Percentiles rank a stretch among this genome's conserved stretches.
Evolutionary conservation across 495 filamentous ascomycete genomes (phyloP).

Genomic region (Penicillium daleae): DNA sequence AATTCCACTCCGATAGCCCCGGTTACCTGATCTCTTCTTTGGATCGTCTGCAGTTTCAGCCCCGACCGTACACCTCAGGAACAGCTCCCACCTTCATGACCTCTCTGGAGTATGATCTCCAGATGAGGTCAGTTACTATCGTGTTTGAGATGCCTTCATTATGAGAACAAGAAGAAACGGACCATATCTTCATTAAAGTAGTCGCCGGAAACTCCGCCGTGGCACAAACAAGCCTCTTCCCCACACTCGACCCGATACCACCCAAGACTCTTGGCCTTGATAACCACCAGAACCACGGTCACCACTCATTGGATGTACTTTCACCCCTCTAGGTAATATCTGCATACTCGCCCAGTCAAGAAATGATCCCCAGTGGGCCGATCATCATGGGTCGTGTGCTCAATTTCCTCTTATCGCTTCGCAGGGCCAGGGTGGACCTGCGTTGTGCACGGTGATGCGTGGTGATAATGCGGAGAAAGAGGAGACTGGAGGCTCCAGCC

Average conservation of each 20-base stretch:
- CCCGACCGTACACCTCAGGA: background rate
- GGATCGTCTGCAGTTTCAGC: background rate
- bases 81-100: background rate
- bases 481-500: background rate
- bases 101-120: background rate
- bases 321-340: too few species aligned
- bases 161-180: too few species aligned
- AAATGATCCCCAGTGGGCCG: background rate
- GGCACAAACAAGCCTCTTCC: slow-evolving; percentile 1
- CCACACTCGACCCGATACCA: background rate
- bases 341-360: too few species aligned
- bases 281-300: background rate
- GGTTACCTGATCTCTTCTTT: background rate
- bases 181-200: too few species aligned
- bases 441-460: background rate
- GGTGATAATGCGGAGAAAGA: background rate
- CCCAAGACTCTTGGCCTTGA: background rate
- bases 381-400: background rate
- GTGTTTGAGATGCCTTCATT: background rate
- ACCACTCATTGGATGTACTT: background rate
- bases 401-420: background rate
- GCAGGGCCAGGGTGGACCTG: background rate
- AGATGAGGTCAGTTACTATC: background rate
- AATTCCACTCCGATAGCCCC: background rate
- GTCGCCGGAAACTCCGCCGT: background rate